Conservation (phyloP, 2,329 filamentous ascomycete species). For the Emergomyces africanus region DNA sequence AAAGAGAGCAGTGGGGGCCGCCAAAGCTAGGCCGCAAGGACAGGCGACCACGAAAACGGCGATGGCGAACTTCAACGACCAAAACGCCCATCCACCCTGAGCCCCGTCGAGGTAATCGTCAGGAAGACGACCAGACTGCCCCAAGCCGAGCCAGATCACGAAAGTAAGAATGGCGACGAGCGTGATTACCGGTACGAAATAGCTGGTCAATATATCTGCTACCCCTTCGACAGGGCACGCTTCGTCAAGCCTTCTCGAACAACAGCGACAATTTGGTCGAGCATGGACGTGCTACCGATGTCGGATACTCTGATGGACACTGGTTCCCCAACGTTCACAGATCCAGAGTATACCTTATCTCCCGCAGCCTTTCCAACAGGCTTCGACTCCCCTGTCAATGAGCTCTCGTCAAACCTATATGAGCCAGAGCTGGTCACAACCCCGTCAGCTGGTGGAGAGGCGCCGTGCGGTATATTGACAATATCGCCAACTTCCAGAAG, state of each 20-base stretch:
- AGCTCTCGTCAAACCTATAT: slow-evolving; percentile 75
- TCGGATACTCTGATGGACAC: slow-evolving; percentile 32
- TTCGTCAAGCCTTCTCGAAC: slow-evolving; percentile 38
- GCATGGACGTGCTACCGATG: slow-evolving; percentile 36
- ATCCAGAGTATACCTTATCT: slow-evolving; percentile 35
- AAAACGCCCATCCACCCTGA: slow-evolving; percentile 39
- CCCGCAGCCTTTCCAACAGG: slow-evolving; percentile 31
- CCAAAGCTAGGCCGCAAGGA: slow-evolving; percentile 70
- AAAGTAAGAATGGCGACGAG: slow-evolving; percentile 36
- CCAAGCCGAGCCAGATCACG: slow-evolving; percentile 34
- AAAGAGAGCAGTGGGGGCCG: slow-evolving; percentile 78
- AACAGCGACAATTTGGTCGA: slow-evolving; percentile 37
- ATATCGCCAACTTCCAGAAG: slow-evolving; percentile 61
- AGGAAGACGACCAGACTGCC: slow-evolving; percentile 30
- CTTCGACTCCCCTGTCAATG: slow-evolving; percentile 52
- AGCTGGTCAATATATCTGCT: slow-evolving; percentile 35
- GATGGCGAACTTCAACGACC: slow-evolving; percentile 55
- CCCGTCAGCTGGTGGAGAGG: slow-evolving; percentile 77
- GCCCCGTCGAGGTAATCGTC: slow-evolving; percentile 39
- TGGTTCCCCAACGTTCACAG: slow-evolving; percentile 36
- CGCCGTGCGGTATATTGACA: slow-evolving; percentile 64
- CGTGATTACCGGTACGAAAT: slow-evolving; percentile 38
- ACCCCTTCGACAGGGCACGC: slow-evolving; percentile 35
- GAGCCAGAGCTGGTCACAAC: slow-evolving; percentile 42
- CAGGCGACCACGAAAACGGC: slow-evolving; percentile 80